Conservation (phyloP, 2,329 filamentous ascomycete species). For the Colletotrichum costaricense region DNA sequence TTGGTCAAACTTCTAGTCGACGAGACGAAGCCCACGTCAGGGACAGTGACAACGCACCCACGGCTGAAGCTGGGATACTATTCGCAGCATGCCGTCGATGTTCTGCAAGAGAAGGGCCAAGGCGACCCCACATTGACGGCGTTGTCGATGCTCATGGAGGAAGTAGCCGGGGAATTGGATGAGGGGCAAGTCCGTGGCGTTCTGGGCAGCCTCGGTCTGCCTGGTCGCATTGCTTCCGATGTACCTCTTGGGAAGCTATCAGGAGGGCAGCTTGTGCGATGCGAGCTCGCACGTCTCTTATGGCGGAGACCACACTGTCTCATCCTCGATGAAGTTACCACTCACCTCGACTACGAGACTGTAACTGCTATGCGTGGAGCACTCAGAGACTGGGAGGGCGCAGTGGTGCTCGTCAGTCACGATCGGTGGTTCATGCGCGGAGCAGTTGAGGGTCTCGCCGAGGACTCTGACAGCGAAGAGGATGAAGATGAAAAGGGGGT, state of each 20-base stretch:
- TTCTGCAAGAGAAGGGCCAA: slow-evolving; percentile 65
- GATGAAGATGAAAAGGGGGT: slow-evolving; percentile 57
- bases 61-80: slow-evolving; percentile 80
- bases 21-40: slow-evolving; percentile 66
- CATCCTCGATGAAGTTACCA: slow-evolving; percentile 84
- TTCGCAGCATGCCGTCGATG: slow-evolving; percentile 82
- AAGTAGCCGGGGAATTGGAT: slow-evolving; percentile 61
- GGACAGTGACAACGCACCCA: slow-evolving; percentile 74
- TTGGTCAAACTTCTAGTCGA: slow-evolving; percentile 78
- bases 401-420: slow-evolving; percentile 82
- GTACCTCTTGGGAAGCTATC: slow-evolving; percentile 79
- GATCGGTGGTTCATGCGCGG: slow-evolving; percentile 84
- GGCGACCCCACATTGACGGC: slow-evolving; percentile 69
- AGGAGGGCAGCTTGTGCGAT: slow-evolving; percentile 79
- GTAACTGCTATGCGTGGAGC: slow-evolving; percentile 77
- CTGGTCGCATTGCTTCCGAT: slow-evolving; percentile 77
- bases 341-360: slow-evolving; percentile 86
- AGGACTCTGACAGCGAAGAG: slow-evolving; percentile 49
- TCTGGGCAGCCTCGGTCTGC: slow-evolving; percentile 76
- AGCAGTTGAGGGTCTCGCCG: slow-evolving; percentile 73
- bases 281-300: slow-evolving; percentile 75
- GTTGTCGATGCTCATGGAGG: slow-evolving; percentile 69
- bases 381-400: slow-evolving; percentile 76
- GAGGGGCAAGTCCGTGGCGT: slow-evolving; percentile 77
- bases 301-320: slow-evolving; percentile 77